Evolutionary conservation across 495 filamentous ascomycete species (phyloP).

Genomic region (Lineolata rhizophorae): DNA sequence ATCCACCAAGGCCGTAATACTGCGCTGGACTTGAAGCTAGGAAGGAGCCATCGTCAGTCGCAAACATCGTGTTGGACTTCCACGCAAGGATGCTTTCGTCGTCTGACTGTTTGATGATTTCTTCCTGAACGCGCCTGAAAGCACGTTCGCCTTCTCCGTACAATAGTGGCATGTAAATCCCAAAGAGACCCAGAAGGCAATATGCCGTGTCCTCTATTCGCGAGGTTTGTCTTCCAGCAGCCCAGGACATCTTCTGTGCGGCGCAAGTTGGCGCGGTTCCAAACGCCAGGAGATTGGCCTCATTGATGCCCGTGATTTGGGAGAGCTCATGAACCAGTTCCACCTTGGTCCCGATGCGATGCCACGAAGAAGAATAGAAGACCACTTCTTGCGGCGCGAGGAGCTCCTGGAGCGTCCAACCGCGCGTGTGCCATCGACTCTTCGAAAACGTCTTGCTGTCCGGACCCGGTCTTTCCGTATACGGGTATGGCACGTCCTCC

Average conservation of each 20-base stretch:
- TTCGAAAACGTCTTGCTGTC: not conserved
- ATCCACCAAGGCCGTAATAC: constrained; percentile 1
- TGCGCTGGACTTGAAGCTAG: not conserved
- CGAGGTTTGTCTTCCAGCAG: not conserved
- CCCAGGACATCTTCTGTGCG: constrained; percentile 1
- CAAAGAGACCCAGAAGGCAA: not conserved
- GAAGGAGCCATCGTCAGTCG: not conserved
- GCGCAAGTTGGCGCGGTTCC: not conserved
- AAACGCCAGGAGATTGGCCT: not conserved
- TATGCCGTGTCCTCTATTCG: constrained; percentile 1
- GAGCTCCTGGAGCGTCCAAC: constrained; percentile 7
- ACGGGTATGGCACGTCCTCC: constrained; percentile 2
- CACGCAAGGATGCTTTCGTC: not conserved
- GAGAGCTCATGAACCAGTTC: not conserved
- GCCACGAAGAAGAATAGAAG: constrained; percentile 1
- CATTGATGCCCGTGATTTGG: not conserved
- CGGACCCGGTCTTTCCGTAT: not conserved
- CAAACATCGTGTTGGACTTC: not conserved
- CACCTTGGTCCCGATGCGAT: not conserved
- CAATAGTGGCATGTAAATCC: not conserved
- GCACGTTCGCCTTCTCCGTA: not conserved
- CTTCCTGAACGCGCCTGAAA: not conserved
- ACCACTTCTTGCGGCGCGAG: not conserved
- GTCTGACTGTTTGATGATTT: not conserved
- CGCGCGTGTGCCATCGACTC: constrained; percentile 8